Evolutionary conservation across 805 yeast species (phyloP).

Genomic region (Candida sithepensis): DNA sequence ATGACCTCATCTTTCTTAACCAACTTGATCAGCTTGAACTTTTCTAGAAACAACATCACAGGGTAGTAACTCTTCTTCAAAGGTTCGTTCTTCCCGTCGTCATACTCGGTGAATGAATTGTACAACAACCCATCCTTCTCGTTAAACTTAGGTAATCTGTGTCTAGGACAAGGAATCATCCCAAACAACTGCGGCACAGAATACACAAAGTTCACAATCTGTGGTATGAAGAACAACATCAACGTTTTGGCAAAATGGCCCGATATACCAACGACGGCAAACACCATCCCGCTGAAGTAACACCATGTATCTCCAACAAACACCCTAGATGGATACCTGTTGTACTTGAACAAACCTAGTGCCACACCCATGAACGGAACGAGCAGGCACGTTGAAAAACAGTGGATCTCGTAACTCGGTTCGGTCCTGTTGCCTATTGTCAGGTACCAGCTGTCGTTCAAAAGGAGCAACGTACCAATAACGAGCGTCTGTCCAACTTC

Average conservation of each 20-base stretch:
- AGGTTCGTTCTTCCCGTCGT: conserved; percentile 31
- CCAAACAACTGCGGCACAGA: conserved; percentile 90
- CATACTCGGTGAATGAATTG: conserved; percentile 57
- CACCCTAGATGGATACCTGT: conserved; percentile 88
- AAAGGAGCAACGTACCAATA: conserved; percentile 61
- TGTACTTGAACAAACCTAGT: conserved; percentile 66
- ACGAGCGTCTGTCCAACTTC: conserved; percentile 95
- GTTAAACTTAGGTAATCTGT: conserved; percentile 80
- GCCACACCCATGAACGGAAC: conserved; percentile 88
- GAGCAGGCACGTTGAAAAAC: conserved; percentile 72
- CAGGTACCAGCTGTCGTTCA: conserved; percentile 75
- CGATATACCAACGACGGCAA: conserved; percentile 92
- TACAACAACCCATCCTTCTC: conserved; percentile 65
- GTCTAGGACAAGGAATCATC: conserved; percentile 91
- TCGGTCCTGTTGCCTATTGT: conserved; percentile 10
- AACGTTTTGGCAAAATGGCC: conserved; percentile 96
- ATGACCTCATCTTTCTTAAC: conserved; percentile 27
- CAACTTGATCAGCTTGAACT: conserved; percentile 46
- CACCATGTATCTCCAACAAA: conserved; percentile 99
- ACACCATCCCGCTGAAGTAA: conserved; percentile 97
- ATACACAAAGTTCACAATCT: conserved; percentile 83
- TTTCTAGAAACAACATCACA: conserved; percentile 44
- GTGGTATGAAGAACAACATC: conserved; percentile 82
- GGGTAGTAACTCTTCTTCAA: conserved; percentile 25
- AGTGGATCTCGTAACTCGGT: conserved; percentile 63